Evolutionary conservation across 129 eudicot species (phyloP), one percentile per base, ranked within the genome.

Genomic region (Deinandra increscens): DNA sequence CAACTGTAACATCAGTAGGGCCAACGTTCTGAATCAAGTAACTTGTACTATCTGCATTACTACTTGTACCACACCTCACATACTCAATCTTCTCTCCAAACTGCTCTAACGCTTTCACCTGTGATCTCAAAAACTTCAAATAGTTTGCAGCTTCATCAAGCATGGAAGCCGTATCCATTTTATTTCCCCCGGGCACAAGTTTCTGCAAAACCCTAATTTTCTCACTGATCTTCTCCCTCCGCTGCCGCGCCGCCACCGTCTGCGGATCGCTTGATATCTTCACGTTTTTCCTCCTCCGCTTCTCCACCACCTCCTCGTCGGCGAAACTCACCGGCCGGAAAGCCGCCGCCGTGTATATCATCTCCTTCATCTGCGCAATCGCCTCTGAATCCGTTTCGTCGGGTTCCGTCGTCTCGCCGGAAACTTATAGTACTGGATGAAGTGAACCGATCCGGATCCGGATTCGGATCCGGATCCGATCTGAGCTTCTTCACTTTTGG

Each of bases 141-240:
- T 92, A 92, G 66, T 83, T 92, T 13, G 98, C 98, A 55, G 98
- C 98, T 54, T 89, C 98, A 66, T 92, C 98, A 4, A 92, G 90
- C 98, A 92, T 92, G 3, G 98, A 84, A 48, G 98, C 98, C 3
- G 98, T 92, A 72, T 92, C 98, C 98, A 92, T 89, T 44, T 92
- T 92, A 71, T 68, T 88, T 1, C 98, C 98, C 13, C 98, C 98
- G 0, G 98, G 98, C 3, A 92, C 98, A 3, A 92, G 84, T 41
- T 78, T 79, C 62, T 92, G 98, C 79, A 92, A 79, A 73, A 87
- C 96, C 84, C 98, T 81, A 77, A 92, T 85, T 54, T 80, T 80
- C 56, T 89, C 98, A 18, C 96, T 86, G 1, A 92, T 92, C 61
- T 86, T 86, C 61, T 92, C 98, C 39, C 98, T 85, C 60, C 98